Conservation (phyloP, 345 rosid genomes). For the Nephelium lappaceum region DNA sequence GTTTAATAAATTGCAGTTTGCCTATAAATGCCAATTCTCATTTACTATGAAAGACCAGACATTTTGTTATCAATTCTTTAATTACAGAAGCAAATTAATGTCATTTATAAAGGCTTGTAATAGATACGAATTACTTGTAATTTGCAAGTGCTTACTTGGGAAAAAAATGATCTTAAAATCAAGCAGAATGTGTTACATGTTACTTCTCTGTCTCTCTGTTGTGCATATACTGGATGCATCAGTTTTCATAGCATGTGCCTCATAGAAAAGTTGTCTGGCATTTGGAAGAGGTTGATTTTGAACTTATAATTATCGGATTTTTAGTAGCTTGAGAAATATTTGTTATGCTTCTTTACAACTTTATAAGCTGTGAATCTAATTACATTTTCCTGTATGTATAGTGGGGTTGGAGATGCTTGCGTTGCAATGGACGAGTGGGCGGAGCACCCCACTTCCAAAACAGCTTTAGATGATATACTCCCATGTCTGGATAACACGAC, state of each 20-base stretch:
- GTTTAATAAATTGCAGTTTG: background rate
- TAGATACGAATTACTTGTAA: background rate
- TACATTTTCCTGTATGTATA: constrained; percentile 24
- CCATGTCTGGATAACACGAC: constrained; percentile 95
- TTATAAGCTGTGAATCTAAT: background rate
- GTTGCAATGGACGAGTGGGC: constrained; percentile 96
- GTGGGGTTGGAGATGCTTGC: constrained; percentile 90
- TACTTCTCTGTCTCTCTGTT: background rate
- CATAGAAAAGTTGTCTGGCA: background rate
- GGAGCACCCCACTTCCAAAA: constrained; percentile 78
- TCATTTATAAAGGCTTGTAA: background rate
- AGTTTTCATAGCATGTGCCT: background rate
- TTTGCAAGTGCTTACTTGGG: background rate
- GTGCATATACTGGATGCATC: background rate
- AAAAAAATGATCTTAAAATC: constrained; percentile 2
- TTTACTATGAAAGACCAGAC: too few relatives aligned
- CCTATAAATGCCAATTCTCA: background rate
- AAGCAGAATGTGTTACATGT: background rate
- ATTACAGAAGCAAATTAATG: too few relatives aligned
- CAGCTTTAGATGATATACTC: constrained; percentile 88
- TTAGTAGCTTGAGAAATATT: background rate
- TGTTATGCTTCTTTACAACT: background rate
- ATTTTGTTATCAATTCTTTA: too few relatives aligned
- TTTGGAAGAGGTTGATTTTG: background rate
- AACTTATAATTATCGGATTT: background rate